Evolutionary conservation across 2,329 filamentous ascomycete species (phyloP), one percentile per base, ranked within the genome.

Genomic region (Lachnum nothofagi): DNA sequence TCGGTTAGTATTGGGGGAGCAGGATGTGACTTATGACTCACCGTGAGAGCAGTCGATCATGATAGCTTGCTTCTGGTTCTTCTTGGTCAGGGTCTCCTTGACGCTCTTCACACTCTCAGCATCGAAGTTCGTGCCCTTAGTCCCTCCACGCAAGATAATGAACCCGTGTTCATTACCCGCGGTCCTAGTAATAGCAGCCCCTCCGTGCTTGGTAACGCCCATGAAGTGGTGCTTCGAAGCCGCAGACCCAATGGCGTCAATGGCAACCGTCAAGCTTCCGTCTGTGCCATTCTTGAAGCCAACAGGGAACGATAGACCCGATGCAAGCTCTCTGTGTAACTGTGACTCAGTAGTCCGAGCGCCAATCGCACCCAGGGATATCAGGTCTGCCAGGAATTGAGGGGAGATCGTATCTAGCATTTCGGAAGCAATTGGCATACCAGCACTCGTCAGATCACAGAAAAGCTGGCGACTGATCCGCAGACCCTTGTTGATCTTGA

Each of bases 261-360:
- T 94, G 17, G 91, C 91, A 17, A 97, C 91, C 23, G 82, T 83
- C 48, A 98, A 75, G 61, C 86, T 89, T 35, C 93, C 93, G 64
- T 98, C 93, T 20, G 93, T 98, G 54, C 93, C 93, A 71, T 98
- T 98, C 82, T 98, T 98, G 85, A 96, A 98, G 51, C 93, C 93
- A 59, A 98, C 91, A 19, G 93, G 93, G 85, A 96, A 97, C 49
- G 88, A 95, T 46, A 97, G 79, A 61, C 93, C 93, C 23, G 88
- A 94, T 4, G 93, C 93, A 55, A 98, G 81, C 74, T 98, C 93
- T 56, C 93, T 86, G 73, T 98, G 93, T 58, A 97, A 77, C 73
- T 98, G 93, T 48, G 87, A 93, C 74, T 98, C 93, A 42, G 93
- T 98, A 37, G 93, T 98, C 59, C 93, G 83, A 37, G 93, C 93